Base-by-base conservation (phyloP, 2,329 filamentous ascomycete genomes). In the Venturia oleaginea region DNA sequence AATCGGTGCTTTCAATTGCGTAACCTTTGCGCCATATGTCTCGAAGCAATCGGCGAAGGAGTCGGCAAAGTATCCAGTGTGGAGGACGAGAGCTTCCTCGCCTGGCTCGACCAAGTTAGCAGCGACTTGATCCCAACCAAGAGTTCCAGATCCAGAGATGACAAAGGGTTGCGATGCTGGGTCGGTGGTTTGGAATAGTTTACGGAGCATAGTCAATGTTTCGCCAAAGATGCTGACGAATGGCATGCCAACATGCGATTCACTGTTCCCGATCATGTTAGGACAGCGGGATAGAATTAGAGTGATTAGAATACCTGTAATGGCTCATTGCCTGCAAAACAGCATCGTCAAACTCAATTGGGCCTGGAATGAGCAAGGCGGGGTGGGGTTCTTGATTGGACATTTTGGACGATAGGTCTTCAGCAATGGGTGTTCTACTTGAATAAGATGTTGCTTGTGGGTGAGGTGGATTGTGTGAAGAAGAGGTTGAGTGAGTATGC, bases 301-400 rank as follows among this genome's bases (percentile, higher is more conserved):
- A 48, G 40, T 51, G 34, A 32, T 71, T 69, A 69, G 74, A 78
- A 72, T 80, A 91, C 89, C 90, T 93, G 80, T 89, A 96, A 79
- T 96, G 92, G 81, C 89, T 88, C 93, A 97, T 97, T 67, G 92
- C 91, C 77, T 92, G 85, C 62, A 97, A 86, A 67, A 97, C 93
- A 59, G 87, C 92, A 93, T 97, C 93, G 76, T 97, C 93, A 74
- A 97, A 97, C 80, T 97, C 93, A 76, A 97, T 96, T 73, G 94
- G 94, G 68, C 94, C 94, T 61, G 94, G 94, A 73, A 99, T 97
- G 79, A 99, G 86, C 78, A 99, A 82, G 64, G 93, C 88, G 63
- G 85, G 81, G 73, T 88, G 86, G 64, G 82, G 76, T 63, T 83
- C 71, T 77, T 87, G 84, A 64, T 71, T 74, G 48, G 84, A 86